Base-by-base conservation (phyloP, 441 rosid genomes). In the Gossypium schwendimanii region DNA sequence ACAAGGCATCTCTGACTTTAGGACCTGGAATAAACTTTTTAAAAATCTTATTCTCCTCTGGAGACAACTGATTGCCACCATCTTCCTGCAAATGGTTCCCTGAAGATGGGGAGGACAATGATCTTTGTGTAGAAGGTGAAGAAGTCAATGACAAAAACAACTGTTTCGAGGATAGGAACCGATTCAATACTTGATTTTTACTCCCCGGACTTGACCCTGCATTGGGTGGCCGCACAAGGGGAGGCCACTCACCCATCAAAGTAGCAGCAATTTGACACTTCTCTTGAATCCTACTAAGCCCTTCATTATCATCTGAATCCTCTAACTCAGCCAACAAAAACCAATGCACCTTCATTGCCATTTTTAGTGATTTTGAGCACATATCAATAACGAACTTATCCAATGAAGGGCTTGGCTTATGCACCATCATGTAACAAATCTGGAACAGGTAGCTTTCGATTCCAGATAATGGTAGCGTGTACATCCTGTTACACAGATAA, bases 341-440 rank as follows among this genome's bases (percentile, higher is more conserved):
- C 99, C 99, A 93, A 74, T 95, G 97, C 88, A 95, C 98, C 79
- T 95, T 95, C 80, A 95, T 53, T 15, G 99, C 95, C 24, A 95
- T 93, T 77, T 88, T 86, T 61, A 91, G 80, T 2, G 99, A 93
- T 83, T 89, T 91, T 0, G 91, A 88, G 82, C 97, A 90, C 57
- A 89, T 84, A 75, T 95, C 98, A 47, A 93, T 91, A n/a, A 93
- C 97, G 83, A 95, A 95, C 87, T 93, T 95, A 78, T 95, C 99
- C 86, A 95, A 80, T 57, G 98, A 93, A 0, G 98, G 99, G 84
- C 98, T 95, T 0, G 99, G 98, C 81, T 93, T 91, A 80, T 95
- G 98, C 61, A 95, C 92, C 84, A 90, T 80, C 95, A 95, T 90
- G 76, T 90, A 93, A 78, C 97, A 93, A 72, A 91, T 93, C 79